Conservation (phyloP, 2,329 filamentous ascomycete genomes). For the Coniochaeta pulveracea region DNA sequence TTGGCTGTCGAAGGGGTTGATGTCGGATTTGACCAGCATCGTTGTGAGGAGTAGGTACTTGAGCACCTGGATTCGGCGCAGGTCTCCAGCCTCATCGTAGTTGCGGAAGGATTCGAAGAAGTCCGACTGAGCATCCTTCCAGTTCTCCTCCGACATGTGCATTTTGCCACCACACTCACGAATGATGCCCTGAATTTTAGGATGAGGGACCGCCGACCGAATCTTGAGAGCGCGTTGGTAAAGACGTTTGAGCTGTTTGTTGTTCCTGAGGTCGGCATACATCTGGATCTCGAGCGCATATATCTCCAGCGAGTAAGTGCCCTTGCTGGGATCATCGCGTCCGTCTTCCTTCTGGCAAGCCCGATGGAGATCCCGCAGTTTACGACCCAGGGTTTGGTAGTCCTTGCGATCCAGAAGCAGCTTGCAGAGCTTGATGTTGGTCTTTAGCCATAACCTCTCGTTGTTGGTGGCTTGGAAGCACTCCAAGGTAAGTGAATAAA, state of each 20-base stretch:
- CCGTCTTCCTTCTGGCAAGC: constrained; percentile 84
- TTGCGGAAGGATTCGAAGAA: constrained; percentile 99
- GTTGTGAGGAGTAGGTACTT: constrained; percentile 95
- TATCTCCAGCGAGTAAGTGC: constrained; percentile 89
- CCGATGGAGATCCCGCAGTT: constrained; percentile 78
- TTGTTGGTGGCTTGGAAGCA: constrained; percentile 98
- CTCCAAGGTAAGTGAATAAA: constrained; percentile 86
- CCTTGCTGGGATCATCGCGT: constrained; percentile 83
- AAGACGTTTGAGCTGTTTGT: constrained; percentile 87
- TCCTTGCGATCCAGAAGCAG: constrained; percentile 87
- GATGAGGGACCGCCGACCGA: constrained; percentile 92
- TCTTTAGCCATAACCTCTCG: constrained; percentile 94
- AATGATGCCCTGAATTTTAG: constrained; percentile 98
- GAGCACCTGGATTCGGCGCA: constrained; percentile 92
- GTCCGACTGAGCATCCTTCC: constrained; percentile 92
- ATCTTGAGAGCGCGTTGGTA: constrained; percentile 89
- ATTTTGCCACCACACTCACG: constrained; percentile 98
- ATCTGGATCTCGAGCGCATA: constrained; percentile 98
- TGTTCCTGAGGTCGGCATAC: constrained; percentile 94
- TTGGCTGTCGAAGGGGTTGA: constrained; percentile 97
- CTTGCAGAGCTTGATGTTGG: constrained; percentile 91
- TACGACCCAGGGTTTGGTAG: constrained; percentile 68
- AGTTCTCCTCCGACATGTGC: constrained; percentile 99
- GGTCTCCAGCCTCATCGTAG: constrained; percentile 93
- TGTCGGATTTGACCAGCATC: constrained; percentile 97